Conservation (phyloP, 2,329 filamentous ascomycete species). For the Aureobasidium namibiae region DNA sequence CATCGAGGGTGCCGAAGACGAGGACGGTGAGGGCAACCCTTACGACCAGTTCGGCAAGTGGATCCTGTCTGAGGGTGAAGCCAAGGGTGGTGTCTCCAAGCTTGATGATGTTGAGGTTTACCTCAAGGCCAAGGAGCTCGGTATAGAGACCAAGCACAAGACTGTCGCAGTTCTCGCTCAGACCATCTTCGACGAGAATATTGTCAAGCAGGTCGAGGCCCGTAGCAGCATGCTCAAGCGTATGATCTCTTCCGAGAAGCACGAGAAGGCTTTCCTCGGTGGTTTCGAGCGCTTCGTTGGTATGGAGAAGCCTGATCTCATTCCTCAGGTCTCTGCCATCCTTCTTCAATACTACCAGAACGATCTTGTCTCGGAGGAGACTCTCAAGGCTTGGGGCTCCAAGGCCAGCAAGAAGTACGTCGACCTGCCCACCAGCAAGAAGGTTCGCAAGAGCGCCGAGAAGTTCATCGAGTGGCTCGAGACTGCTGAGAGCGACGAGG, state of each 20-base stretch:
- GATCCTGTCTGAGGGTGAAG: slow-evolving; percentile 69
- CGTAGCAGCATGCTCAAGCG: slow-evolving; percentile 85
- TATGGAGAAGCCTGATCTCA: slow-evolving; percentile 72
- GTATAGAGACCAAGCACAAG: slow-evolving; percentile 90
- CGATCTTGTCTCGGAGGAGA: slow-evolving; percentile 81
- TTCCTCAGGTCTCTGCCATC: slow-evolving; percentile 72
- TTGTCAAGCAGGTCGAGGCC: slow-evolving; percentile 75
- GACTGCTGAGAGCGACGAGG: slow-evolving; percentile 68
- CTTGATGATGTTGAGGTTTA: slow-evolving; percentile 88
- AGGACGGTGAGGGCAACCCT: slow-evolving; percentile 66
- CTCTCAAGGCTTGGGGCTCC: slow-evolving; percentile 80
- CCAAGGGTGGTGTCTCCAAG: slow-evolving; percentile 63
- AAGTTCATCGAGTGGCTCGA: slow-evolving; percentile 92
- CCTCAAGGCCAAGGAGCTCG: slow-evolving; percentile 91
- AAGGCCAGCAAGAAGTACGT: slow-evolving; percentile 99
- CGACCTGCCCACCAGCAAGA: slow-evolving; percentile 79
- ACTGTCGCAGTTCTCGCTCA: slow-evolving; percentile 86
- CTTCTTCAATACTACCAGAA: slow-evolving; percentile 84
- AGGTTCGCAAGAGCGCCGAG: slow-evolving; percentile 90
- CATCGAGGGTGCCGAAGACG: slow-evolving; percentile 66
- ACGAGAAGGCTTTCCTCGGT: slow-evolving; percentile 91
- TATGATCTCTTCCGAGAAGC: slow-evolving; percentile 76
- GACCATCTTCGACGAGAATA: slow-evolving; percentile 86
- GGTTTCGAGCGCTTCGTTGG: slow-evolving; percentile 89
- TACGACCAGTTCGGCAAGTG: slow-evolving; percentile 92